These are phyloP conservation scores for Fraxinus excelsior DNA, from an alignment of 257 asterid species.

Conservation along the genomic window DNA sequence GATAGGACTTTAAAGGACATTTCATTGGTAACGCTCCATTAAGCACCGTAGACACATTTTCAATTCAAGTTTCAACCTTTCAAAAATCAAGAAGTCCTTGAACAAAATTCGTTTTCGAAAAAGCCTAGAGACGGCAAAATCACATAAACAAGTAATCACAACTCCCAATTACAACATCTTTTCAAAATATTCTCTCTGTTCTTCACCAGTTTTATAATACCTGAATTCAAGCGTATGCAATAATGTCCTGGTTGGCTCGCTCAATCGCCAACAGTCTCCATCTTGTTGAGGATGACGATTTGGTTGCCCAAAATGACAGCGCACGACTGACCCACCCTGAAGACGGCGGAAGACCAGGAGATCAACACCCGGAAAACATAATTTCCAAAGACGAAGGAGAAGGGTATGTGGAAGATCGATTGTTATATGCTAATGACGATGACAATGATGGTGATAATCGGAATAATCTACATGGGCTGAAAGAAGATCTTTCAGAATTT, in stretches of 20 bases:
- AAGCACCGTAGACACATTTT: too few relatives aligned
- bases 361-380: conserved; percentile 25
- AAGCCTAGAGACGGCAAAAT: conserved; percentile 20
- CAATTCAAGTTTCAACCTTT: neutral
- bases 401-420: conserved; percentile 37
- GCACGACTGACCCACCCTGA: conserved; percentile 17
- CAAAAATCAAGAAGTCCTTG: neutral
- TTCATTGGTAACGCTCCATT: too few relatives aligned
- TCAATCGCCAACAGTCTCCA: conserved; percentile 80
- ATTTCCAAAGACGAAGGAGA: conserved; percentile 32
- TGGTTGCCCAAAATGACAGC: conserved; percentile 26
- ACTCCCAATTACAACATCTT: conserved; percentile 7
- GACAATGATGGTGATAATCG: conserved; percentile 17
- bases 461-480: conserved; percentile 64
- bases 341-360: conserved; percentile 23
- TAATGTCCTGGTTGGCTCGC: conserved; percentile 95
- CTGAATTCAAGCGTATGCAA: conserved; percentile 24
- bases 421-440: conserved; percentile 24
- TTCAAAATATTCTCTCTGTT: conserved; percentile 25
- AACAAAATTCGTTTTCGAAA: neutral
- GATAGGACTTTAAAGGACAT: too few relatives aligned
- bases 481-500: conserved; percentile 85
- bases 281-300: conserved; percentile 52
- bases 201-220: conserved; percentile 21
- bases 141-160: conserved; percentile 17